phyloP scores from a whole-genome alignment of 345 rosid genomes.

The Gossypium longicalyx region DNA sequence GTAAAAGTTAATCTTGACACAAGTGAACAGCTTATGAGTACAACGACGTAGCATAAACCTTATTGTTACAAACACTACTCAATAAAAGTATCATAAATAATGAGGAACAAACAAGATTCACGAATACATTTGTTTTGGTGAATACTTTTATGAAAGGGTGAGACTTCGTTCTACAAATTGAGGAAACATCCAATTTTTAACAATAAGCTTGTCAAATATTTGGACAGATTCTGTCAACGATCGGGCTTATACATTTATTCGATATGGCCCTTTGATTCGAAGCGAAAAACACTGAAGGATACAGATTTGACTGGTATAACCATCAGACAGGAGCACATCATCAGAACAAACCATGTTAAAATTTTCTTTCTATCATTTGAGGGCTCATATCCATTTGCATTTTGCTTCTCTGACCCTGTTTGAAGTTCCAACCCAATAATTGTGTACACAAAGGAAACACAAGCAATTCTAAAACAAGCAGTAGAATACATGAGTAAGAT shows the following conservation, averaged over 20 bases:
- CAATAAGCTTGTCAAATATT: constrained; percentile 7
- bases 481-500: background rate
- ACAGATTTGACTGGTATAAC: background rate
- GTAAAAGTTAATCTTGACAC: constrained; percentile 1
- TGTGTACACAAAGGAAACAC: background rate
- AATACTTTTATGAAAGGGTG: background rate
- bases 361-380: background rate
- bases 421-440: background rate
- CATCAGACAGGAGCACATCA: background rate
- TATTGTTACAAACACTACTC: background rate
- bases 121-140: background rate
- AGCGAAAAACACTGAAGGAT: background rate
- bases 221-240: background rate
- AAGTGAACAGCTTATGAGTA: background rate
- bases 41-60: background rate
- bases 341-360: background rate
- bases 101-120: background rate
- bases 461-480: constrained; percentile 2
- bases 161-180: background rate
- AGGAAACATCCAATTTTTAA: background rate
- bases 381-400: background rate
- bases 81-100: background rate
- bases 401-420: background rate
- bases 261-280: background rate
- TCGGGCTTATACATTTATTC: background rate